phyloP scores from a whole-genome alignment of 2,329 filamentous ascomycete genomes.

The Stemphylium lycopersici region DNA sequence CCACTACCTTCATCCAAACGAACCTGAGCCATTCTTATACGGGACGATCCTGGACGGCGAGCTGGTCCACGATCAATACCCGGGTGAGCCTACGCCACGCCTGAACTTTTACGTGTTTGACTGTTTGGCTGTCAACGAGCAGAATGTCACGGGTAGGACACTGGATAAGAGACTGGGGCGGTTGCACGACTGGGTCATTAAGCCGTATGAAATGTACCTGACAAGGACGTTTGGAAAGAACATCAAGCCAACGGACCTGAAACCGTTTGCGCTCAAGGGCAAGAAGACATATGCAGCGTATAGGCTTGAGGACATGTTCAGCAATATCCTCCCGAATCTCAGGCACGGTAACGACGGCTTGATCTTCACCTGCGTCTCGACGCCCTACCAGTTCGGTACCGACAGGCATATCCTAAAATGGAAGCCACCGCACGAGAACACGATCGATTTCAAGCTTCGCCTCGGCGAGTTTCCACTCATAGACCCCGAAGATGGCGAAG shows the following conservation, averaged over 20 bases:
- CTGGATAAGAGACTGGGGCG: conserved; percentile 90
- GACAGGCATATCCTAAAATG: conserved; percentile 95
- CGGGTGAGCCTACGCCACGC: conserved; percentile 65
- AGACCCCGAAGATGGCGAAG: conserved; percentile 72
- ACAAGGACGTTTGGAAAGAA: conserved; percentile 51
- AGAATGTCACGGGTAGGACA: conserved; percentile 76
- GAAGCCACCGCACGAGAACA: conserved; percentile 96
- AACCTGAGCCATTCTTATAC: conserved; percentile 69
- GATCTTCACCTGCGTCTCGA: conserved; percentile 94
- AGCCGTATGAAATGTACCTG: conserved; percentile 70
- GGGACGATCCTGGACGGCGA: conserved; percentile 91
- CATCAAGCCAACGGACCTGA: conserved; percentile 55
- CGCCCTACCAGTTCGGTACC: conserved; percentile 86
- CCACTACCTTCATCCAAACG: conserved; percentile 63
- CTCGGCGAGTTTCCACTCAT: conserved; percentile 73
- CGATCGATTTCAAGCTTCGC: conserved; percentile 84
- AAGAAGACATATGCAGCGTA: conserved; percentile 92
- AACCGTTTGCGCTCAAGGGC: conserved; percentile 81
- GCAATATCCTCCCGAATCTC: conserved; percentile 79
- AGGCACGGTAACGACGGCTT: conserved; percentile 95
- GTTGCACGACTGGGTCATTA: conserved; percentile 77
- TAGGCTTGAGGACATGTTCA: conserved; percentile 79
- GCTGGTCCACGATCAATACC: conserved; percentile 80
- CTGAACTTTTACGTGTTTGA: conserved; percentile 93
- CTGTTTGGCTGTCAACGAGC: conserved; percentile 80